Base-by-base conservation (phyloP, 441 rosid genomes). In the Geranium incanum region DNA sequence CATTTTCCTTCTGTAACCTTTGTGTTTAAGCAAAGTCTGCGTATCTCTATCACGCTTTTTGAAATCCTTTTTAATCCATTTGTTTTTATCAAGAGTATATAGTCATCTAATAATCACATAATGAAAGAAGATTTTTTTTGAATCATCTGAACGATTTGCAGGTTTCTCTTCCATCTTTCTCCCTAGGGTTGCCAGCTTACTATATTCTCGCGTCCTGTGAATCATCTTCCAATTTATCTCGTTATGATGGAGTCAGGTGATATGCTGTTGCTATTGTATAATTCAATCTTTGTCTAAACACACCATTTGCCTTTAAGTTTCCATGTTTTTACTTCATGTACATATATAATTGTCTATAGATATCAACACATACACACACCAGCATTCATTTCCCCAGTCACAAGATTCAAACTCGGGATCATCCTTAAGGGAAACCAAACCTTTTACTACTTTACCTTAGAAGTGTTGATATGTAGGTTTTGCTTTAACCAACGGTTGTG, bases 181-280 rank as follows among this genome's bases (percentile, higher is more conserved):
- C 98, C 68, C 97, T 90, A 72, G 97, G 98, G 64, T 81, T 90
- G 66, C 98, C 98, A 63, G 98, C 98, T 18, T 94, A 94, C 80
- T 91, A 90, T 66, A 84, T 92, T 71, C 87, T 94, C 74, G 97
- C 99, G 50, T 86, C 97, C 59, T 92, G 97, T 0, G 97, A 94
- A 77, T 88, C 98, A 70, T 94, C 98, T 68, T 94, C 97, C 5
- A 94, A 90, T 76, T 80, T 94, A 73, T 87, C 97, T 60, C 93
- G 97, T 76, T 94, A 94, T 78, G 97, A 94, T 79, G 95, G 97
- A 75, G 82, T 90, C 78, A 90, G 98, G 98, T 90, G 81, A 78
- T 63, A 39, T 33, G 73, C 23, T 37, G 45, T 11, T 43, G 50
- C 12, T 43, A 4, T 41, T 41, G 5, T 52, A 52, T n/a, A 5